These are phyloP conservation scores for Pichia cephalocereana DNA, from an alignment of 805 yeast species.

Conservation along the genomic window DNA sequence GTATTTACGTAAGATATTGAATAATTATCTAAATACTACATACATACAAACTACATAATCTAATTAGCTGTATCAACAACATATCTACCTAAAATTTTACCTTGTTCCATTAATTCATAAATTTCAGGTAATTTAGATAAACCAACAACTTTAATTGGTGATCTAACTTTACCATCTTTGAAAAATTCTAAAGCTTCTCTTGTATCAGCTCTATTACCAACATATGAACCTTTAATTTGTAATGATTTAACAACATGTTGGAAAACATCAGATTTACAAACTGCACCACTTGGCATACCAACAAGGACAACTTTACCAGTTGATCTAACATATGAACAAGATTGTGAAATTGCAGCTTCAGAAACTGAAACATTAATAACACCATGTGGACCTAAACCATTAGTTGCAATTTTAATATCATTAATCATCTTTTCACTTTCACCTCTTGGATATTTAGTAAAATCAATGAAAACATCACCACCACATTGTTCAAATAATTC, in stretches of 20 bases:
- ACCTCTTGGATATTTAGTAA: conserved; percentile 23
- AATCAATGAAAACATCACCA: conserved; percentile 40
- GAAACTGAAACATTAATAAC: conserved; percentile 46
- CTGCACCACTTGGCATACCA: conserved; percentile 57
- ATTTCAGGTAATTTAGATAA: conserved; percentile 39
- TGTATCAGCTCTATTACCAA: conserved; percentile 53
- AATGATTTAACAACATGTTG: conserved; percentile 46
- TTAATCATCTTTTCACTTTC: conserved; percentile 30
- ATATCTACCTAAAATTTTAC: conserved; percentile 55
- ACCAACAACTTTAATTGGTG: conserved; percentile 49
- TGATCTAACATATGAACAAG: conserved; percentile 33
- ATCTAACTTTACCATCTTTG: conserved; percentile 40
- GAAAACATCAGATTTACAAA: conserved; percentile 42
- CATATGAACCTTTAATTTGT: conserved; percentile 47
- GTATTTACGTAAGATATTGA: too few species aligned
- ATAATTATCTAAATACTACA: too few species aligned
- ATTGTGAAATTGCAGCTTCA: conserved; percentile 37
- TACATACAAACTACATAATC: too few species aligned
- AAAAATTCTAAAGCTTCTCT: conserved; percentile 51
- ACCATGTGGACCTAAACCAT: conserved; percentile 43
- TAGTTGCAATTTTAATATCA: conserved; percentile 33
- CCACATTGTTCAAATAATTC: conserved; percentile 33
- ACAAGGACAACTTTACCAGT: conserved; percentile 54
- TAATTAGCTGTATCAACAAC: conserved; percentile 51
- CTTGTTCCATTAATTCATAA: conserved; percentile 49